phyloP scores from a whole-genome alignment of 345 rosid genomes.

The Ceriops zippeliana region DNA sequence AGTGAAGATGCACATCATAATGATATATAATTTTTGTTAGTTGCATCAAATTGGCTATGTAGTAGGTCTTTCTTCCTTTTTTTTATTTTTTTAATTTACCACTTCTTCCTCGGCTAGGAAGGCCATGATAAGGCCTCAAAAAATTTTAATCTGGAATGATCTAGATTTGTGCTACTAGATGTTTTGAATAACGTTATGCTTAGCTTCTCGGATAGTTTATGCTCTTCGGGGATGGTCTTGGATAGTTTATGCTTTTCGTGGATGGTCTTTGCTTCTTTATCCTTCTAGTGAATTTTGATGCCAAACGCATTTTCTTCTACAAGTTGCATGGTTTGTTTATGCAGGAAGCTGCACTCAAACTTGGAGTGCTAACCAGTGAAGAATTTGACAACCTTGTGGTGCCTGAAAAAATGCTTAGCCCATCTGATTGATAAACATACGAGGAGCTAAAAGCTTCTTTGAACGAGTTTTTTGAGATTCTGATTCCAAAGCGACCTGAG shows the following conservation, averaged over 20 bases:
- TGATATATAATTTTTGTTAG: not conserved
- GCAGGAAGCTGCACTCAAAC: slow-evolving; percentile 83
- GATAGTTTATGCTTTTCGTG: not conserved
- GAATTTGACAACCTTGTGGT: slow-evolving; percentile 92
- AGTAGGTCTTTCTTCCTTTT: not conserved
- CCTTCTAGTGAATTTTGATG: not conserved
- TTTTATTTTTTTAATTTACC: not conserved
- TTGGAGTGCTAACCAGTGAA: slow-evolving; percentile 64
- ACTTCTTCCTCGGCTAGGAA: not conserved
- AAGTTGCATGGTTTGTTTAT: slow-evolving; percentile 6
- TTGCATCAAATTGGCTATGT: not conserved
- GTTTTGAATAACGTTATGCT: not conserved
- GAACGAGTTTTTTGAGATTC: not conserved
- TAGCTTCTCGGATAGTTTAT: not conserved
- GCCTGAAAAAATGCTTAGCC: slow-evolving; percentile 95
- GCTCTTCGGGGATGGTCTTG: not conserved
- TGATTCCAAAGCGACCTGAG: too few species aligned
- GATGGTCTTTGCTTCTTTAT: not conserved
- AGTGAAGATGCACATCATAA: not conserved
- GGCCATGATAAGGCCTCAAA: not conserved
- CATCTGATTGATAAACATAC: slow-evolving; percentile 43
- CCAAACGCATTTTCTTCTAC: not conserved
- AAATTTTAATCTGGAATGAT: not conserved
- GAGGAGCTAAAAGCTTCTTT: not conserved
- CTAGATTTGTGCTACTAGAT: not conserved